Conservation (phyloP, 2,329 filamentous ascomycete genomes). For the Periconia digitata region DNA sequence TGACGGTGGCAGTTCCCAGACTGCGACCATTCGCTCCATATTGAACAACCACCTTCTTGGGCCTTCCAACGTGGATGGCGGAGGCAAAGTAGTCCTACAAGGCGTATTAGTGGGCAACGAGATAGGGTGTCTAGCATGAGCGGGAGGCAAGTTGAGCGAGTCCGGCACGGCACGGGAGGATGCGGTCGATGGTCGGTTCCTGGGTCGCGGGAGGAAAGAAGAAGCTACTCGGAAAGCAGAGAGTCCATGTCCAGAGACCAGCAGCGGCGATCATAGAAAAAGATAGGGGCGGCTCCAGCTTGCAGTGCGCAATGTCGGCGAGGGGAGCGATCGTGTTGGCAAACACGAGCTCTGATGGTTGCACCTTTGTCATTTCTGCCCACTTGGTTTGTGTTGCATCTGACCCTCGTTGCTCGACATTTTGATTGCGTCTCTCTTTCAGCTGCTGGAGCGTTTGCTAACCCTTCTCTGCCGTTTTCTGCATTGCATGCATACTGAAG, state of each 20-base stretch:
- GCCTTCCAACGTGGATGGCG: slow-evolving; percentile 82
- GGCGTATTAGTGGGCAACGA: slow-evolving; percentile 61
- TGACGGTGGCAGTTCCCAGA: slow-evolving; percentile 88
- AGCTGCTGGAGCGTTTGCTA: slow-evolving; percentile 13
- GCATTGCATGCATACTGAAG: slow-evolving; percentile 4
- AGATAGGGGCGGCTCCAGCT: slow-evolving; percentile 8
- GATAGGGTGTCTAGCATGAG: slow-evolving; percentile 28
- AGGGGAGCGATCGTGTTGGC: slow-evolving; percentile 4
- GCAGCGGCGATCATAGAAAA: slow-evolving; percentile 19
- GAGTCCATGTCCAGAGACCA: slow-evolving; percentile 18
- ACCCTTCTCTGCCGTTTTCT: slow-evolving; percentile 11
- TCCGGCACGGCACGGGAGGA: slow-evolving; percentile 21
- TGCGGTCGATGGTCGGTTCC: slow-evolving; percentile 20
- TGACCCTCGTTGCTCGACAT: slow-evolving; percentile 1
- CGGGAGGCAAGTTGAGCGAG: slow-evolving; percentile 27
- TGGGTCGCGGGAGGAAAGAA: slow-evolving; percentile 19
- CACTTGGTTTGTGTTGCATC: slow-evolving; percentile 2
- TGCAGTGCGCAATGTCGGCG: slow-evolving; percentile 6
- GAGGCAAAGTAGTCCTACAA: slow-evolving; percentile 94
- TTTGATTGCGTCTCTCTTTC: slow-evolving; percentile 16
- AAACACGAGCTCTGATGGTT: not conserved
- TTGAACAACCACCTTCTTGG: slow-evolving; percentile 87
- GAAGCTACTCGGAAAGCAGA: slow-evolving; percentile 31
- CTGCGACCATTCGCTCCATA: slow-evolving; percentile 92
- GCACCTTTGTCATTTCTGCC: slow-evolving; percentile 2